These are phyloP conservation scores for Alternaria consortialis DNA, from an alignment of 2,329 filamentous ascomycete genomes.

Conservation along the genomic window DNA sequence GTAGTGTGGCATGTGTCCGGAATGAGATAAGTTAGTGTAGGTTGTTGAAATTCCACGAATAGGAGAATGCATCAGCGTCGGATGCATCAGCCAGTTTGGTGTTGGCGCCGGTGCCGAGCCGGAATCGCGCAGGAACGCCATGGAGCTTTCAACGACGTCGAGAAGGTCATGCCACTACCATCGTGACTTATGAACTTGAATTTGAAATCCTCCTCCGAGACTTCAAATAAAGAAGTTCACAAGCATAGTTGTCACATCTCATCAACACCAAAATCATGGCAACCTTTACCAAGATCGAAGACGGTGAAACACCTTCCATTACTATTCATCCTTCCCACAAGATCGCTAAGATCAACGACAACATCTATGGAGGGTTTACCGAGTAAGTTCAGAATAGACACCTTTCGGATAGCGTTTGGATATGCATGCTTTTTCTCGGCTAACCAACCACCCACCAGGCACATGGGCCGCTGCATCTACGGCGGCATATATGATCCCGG, in stretches of 20 bases:
- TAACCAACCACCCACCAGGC: constrained; percentile 59
- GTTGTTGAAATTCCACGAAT: constrained; percentile 16
- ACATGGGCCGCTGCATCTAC: constrained; percentile 91
- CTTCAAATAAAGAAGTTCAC: neutral
- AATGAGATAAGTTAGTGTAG: neutral
- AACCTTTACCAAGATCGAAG: constrained; percentile 73
- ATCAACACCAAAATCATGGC: constrained; percentile 63
- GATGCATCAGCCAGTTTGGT: constrained; percentile 11
- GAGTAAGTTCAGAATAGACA: constrained; percentile 65
- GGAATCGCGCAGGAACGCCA: constrained; percentile 13
- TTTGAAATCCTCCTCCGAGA: neutral
- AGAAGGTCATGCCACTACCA: constrained; percentile 13
- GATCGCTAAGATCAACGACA: constrained; percentile 78
- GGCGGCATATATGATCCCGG: constrained; percentile 84
- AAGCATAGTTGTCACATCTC: neutral
- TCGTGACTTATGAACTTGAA: constrained; percentile 3
- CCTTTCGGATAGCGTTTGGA: neutral
- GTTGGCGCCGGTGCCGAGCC: constrained; percentile 15
- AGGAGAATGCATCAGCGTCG: neutral
- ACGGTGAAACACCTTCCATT: constrained; percentile 69
- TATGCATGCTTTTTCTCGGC: constrained; percentile 17
- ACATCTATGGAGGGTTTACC: constrained; percentile 85
- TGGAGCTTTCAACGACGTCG: constrained; percentile 22
- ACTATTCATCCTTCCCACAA: constrained; percentile 70
- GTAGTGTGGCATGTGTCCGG: constrained; percentile 5